Base-by-base conservation (phyloP, 2,329 filamentous ascomycete genomes). In the Phyllosticta paracitricarpa region DNA sequence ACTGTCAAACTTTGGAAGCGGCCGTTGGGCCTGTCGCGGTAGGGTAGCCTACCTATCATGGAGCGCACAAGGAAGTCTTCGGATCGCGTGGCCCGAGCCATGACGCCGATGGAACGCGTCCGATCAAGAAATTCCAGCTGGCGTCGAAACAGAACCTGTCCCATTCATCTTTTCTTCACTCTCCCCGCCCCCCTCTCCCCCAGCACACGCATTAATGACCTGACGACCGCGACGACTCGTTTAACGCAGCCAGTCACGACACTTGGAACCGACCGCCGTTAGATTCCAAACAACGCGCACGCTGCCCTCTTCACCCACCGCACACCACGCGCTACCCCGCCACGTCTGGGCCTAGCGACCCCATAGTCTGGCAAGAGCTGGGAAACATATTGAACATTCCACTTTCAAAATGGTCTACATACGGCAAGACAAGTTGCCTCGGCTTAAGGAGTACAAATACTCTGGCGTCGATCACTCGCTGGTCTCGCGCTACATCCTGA, bases 381-480 rank as follows among this genome's bases (percentile, higher is more conserved):
- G 19, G 35, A 26, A 51, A 30, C 24, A 51, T 24, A 22, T 25
- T 5, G 25, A 51, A 25, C 40, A 30, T 35, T 33, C 12, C 24
- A 22, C 53, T 8, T 19, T 52, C 67, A 80, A 69, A 61, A 97
- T 97, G 91, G 92, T 94, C 64, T 97, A 97, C 81, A 91, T 99
- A 64, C 90, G 94, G 66, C 89, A 96, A 77, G 86, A 92, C 71
- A 87, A 90, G 77, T 87, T 99, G 65, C 86, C 88, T 51, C 90
- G 89, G 73, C 85, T 99, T 69, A 89, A 89, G 76, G 84, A 92
- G 76, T 99, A 99, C 85, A 94, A 96, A 77, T 99, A 99, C 82
- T 90, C 89, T 51, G 84, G 85, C 62, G 89, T 97, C 69, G 94
- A 99, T 77, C 89, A 89, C 75, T 96, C 91, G 63, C 80, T 97